Conservation (phyloP, 345 rosid genomes). For the Aquilaria malaccensis region DNA sequence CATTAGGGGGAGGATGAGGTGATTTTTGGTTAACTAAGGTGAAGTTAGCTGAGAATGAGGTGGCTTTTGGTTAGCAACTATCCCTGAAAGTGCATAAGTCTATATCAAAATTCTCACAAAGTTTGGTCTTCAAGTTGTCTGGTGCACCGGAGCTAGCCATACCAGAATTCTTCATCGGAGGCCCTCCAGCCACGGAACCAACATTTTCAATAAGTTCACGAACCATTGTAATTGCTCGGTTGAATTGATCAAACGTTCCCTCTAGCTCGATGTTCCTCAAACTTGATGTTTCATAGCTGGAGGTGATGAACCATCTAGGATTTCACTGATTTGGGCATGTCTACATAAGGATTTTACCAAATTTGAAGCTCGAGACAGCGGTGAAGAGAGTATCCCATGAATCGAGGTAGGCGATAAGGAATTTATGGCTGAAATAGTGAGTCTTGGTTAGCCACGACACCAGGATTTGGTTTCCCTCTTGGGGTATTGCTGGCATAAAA, state of each 20-base stretch:
- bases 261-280: conserved; percentile 88
- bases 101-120: conserved; percentile 65
- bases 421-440: too few relatives aligned
- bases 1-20: too few relatives aligned
- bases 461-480: too few relatives aligned
- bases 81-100: conserved; percentile 86
- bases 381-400: too few relatives aligned
- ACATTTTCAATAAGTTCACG: conserved; percentile 71
- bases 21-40: too few relatives aligned
- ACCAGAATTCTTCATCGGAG: conserved; percentile 22
- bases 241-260: conserved; percentile 94
- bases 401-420: too few relatives aligned
- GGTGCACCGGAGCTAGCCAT: not conserved
- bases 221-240: conserved; percentile 93
- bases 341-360: too few relatives aligned
- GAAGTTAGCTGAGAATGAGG: too few relatives aligned
- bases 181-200: conserved; percentile 38
- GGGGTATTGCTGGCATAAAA: too few relatives aligned
- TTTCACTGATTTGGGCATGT: too few relatives aligned
- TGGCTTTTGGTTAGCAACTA: conserved; percentile 33
- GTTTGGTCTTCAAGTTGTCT: conserved; percentile 72
- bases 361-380: too few relatives aligned
- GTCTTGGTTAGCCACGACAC: too few relatives aligned
- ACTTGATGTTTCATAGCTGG: conserved; percentile 43
- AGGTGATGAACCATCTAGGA: conserved; percentile 52